A percentile compares a stretch with the other conserved stretches of the same genome.
Evolutionary conservation across 1,139 yeast genomes (phyloP).

Genomic region (Debaryomyces coudertii): DNA sequence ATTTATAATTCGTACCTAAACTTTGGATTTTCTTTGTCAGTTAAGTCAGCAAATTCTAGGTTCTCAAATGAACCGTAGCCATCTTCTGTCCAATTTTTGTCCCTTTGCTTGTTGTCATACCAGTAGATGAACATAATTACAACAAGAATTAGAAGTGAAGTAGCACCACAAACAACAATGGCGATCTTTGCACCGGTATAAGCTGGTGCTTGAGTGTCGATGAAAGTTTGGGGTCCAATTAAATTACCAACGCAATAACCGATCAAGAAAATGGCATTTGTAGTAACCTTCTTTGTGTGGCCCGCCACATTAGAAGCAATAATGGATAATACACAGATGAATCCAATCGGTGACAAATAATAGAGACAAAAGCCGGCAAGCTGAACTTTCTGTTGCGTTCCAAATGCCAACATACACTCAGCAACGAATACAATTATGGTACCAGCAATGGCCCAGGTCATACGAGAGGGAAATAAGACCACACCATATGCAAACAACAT

Average conservation of each 20-base stretch:
- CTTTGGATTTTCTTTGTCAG: slow-evolving; percentile 22
- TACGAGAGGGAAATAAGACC: slow-evolving; percentile 32
- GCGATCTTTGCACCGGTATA: slow-evolving; percentile 50
- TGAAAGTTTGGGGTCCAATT: slow-evolving; percentile 72
- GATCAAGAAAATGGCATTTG: slow-evolving; percentile 60
- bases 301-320: slow-evolving; percentile 69
- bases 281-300: slow-evolving; percentile 65
- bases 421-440: slow-evolving; percentile 41
- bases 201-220: slow-evolving; percentile 53
- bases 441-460: slow-evolving; percentile 47
- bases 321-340: slow-evolving; percentile 50
- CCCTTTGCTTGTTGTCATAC: slow-evolving; percentile 10
- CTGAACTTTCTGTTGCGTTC: slow-evolving; percentile 33
- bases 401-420: slow-evolving; percentile 53
- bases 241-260: slow-evolving; percentile 72
- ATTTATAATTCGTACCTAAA: slow-evolving; percentile 16
- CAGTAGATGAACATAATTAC: slow-evolving; percentile 8
- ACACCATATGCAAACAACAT: slow-evolving; percentile 32
- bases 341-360: slow-evolving; percentile 39
- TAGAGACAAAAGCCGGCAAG: slow-evolving; percentile 31
- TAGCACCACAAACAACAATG: slow-evolving; percentile 35
- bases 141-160: slow-evolving; percentile 10
- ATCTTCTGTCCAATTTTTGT: slow-evolving; percentile 13
- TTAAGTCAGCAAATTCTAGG: slow-evolving; percentile 22
- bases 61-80: slow-evolving; percentile 13